A percentile compares a stretch with the other conserved stretches of the same genome.
These are phyloP conservation scores for Reticulomyxa filosa DNA, from an alignment of 78 protist genomes.

Conservation along the genomic window DNA sequence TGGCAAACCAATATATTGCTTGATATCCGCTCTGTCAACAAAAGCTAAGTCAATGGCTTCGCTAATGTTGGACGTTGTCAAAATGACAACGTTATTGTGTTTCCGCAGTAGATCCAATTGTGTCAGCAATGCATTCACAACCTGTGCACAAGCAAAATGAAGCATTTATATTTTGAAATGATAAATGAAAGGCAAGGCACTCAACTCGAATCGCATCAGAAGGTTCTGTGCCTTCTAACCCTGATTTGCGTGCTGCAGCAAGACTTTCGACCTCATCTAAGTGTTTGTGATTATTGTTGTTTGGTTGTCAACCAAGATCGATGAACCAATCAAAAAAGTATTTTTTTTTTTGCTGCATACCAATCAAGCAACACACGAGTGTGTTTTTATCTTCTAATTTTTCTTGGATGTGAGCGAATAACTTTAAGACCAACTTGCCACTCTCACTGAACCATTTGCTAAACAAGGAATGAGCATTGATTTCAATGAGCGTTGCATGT, in stretches of 20 bases:
- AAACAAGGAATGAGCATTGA: conserved; percentile 60
- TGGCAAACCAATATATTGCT: conserved; percentile 65
- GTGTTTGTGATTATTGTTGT: too few species aligned
- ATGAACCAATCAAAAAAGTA: too few species aligned
- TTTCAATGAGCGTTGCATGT: conserved; percentile 28
- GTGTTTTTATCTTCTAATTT: too few species aligned
- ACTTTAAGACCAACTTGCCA: conserved; percentile 73
- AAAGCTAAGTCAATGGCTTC: conserved; percentile 66
- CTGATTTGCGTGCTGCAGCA: conserved; percentile 56
- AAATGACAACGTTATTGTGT: conserved; percentile 43
- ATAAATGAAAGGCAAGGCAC: not conserved
- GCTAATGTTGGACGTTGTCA: conserved; percentile 74
- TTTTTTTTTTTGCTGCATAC: too few species aligned
- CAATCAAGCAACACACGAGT: too few species aligned
- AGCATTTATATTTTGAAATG: too few species aligned
- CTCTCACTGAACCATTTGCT: conserved; percentile 85
- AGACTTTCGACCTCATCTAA: conserved; percentile 72
- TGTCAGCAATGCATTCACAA: conserved; percentile 87
- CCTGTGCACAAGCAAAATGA: not conserved
- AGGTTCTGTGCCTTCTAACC: conserved; percentile 63
- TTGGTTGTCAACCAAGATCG: too few species aligned
- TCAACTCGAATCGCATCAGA: conserved; percentile 73
- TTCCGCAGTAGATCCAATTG: conserved; percentile 60
- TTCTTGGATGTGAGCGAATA: conserved; percentile 40
- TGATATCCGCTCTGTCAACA: conserved; percentile 81